A percentile compares a stretch with the other conserved stretches of the same genome.
Evolutionary conservation across 192 early-diverging fungal species (phyloP).

Genomic region (Podila horticola): DNA sequence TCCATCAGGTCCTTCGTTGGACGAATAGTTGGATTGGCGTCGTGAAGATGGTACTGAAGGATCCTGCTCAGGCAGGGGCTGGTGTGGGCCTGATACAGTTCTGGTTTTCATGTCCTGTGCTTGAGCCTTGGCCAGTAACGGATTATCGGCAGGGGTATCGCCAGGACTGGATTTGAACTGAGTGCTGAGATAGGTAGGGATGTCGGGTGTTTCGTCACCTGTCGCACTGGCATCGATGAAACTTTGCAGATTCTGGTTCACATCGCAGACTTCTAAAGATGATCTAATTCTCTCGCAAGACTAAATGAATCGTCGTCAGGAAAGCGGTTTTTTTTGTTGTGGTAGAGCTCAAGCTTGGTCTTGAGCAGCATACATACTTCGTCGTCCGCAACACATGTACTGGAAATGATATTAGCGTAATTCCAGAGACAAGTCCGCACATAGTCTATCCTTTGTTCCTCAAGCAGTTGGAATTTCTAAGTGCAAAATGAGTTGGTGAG

Average conservation of each 20-base stretch:
- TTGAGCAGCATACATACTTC: constrained; percentile 53
- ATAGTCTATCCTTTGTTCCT: constrained; percentile 80
- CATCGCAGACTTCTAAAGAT: constrained; percentile 70
- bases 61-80: constrained; percentile 11
- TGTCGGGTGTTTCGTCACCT: constrained; percentile 64
- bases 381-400: constrained; percentile 74
- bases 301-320: constrained; percentile 22
- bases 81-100: constrained; percentile 34
- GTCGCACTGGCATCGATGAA: constrained; percentile 75
- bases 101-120: constrained; percentile 44
- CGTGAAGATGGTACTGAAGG: constrained; percentile 8
- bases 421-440: constrained; percentile 72
- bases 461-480: constrained; percentile 70
- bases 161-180: not conserved
- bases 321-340: not conserved
- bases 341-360: not conserved
- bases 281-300: constrained; percentile 78
- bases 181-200: constrained; percentile 15
- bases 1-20: constrained; percentile 2
- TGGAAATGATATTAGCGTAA: constrained; percentile 80
- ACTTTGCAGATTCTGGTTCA: constrained; percentile 67
- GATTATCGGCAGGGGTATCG: constrained; percentile 11
- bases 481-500: not conserved
- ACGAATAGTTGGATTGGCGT: constrained; percentile 14
- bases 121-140: constrained; percentile 22